Evolutionary conservation across 1,284 basidiomycete genomes (phyloP).

Genomic region (Puccinia triticina): DNA sequence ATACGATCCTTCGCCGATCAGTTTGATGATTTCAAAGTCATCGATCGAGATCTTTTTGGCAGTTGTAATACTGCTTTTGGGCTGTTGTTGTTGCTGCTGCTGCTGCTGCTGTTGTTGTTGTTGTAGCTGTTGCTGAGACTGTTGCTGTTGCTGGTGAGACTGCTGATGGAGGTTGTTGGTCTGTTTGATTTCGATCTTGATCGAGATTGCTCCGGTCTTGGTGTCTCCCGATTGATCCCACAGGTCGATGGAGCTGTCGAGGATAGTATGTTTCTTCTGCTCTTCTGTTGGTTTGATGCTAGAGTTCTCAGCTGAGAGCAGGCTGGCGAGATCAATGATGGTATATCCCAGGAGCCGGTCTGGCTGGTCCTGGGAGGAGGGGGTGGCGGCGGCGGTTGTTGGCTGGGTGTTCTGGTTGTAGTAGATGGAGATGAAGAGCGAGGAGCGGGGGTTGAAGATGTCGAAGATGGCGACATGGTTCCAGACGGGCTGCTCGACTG

Average conservation of each 20-base stretch:
- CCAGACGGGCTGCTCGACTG: constrained; percentile 59
- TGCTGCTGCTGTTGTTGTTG: constrained; percentile 53
- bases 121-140: constrained; percentile 4
- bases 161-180: constrained; percentile 32
- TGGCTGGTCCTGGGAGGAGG: constrained; percentile 54
- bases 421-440: constrained; percentile 61
- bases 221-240: constrained; percentile 42
- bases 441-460: constrained; percentile 60
- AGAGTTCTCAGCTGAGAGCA: neutral
- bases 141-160: constrained; percentile 47
- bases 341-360: constrained; percentile 61
- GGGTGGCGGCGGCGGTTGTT: constrained; percentile 11
- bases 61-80: neutral
- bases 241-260: constrained; percentile 55
- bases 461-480: constrained; percentile 61
- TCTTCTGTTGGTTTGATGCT: neutral
- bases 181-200: constrained; percentile 41
- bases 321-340: constrained; percentile 57
- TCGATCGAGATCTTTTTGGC: constrained; percentile 57
- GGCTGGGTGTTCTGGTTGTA: constrained; percentile 56
- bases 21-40: constrained; percentile 62
- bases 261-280: neutral
- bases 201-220: constrained; percentile 11
- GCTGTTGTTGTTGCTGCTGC: constrained; percentile 48
- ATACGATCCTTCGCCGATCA: constrained; percentile 62